These are phyloP conservation scores for Colletotrichum trifolii DNA, from an alignment of 2,329 filamentous ascomycete species.

Conservation along the genomic window DNA sequence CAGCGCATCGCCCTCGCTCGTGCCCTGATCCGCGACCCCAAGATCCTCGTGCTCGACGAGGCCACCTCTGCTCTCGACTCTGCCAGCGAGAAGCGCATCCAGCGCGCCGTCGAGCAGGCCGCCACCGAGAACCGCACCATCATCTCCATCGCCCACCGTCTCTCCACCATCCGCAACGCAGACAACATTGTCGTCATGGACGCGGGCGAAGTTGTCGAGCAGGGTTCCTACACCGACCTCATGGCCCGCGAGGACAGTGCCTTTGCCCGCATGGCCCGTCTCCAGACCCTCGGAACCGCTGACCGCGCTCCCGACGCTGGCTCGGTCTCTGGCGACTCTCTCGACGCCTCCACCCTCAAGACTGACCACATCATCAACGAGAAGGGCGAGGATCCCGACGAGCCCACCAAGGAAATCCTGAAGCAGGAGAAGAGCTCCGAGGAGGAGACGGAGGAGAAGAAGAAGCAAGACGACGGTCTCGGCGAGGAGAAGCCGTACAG, in stretches of 20 bases:
- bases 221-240: conserved; percentile 72
- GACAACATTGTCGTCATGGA: conserved; percentile 76
- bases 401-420: conserved; percentile 9
- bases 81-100: conserved; percentile 58
- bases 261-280: conserved; percentile 40
- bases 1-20: conserved; percentile 63
- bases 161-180: conserved; percentile 71
- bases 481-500: conserved; percentile 38
- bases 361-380: conserved; percentile 23
- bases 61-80: conserved; percentile 64
- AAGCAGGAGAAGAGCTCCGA: conserved; percentile 17
- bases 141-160: conserved; percentile 72
- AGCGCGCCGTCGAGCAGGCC: conserved; percentile 51
- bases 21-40: conserved; percentile 60
- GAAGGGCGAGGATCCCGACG: conserved; percentile 15
- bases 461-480: conserved; percentile 23
- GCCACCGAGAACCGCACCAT: conserved; percentile 65
- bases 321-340: conserved; percentile 36
- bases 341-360: conserved; percentile 35
- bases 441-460: conserved; percentile 10
- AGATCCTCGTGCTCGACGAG: conserved; percentile 63
- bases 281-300: conserved; percentile 39
- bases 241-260: conserved; percentile 56
- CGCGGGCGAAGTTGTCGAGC: conserved; percentile 69
- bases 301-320: conserved; percentile 32